Evolutionary conservation across 1,139 yeast species (phyloP), one percentile per base, ranked within the genome.

Genomic region (Sugiyamaella paludigena): DNA sequence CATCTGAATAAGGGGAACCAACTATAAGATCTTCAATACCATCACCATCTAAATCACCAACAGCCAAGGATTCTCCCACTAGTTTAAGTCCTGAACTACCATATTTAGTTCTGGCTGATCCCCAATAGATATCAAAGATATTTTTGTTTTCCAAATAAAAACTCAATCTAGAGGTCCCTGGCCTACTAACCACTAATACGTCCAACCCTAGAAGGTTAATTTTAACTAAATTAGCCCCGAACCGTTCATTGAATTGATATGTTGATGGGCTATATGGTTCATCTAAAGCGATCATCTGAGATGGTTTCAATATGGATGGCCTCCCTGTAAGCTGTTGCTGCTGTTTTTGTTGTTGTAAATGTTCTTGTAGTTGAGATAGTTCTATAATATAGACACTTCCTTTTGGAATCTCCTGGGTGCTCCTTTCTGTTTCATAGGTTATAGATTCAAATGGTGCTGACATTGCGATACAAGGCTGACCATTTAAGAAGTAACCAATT

Each of bases 391-490:
- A 58, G 10, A 59, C 61, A 34, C 59, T 50, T 7, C 62, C 60
- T 27, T 41, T 42, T 7, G 60, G 61, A 11, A 44, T 34, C 26
- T 42, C 39, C 15, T 53, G 47, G 7, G 38, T 26, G 32, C 27
- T 13, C 10, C 40, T 31, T 37, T 42, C 43, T 33, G 26, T 11
- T 39, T 45, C 40, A 36, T 40, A 30, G 2, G 29, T 29, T 13
- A 29, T 37, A n/a, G 49, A 45, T 49, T 78, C 82, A 50, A 62
- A 69, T 2, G 78, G 78, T 0, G 83, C 74, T 1, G 79, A 73
- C 4, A 79, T 67, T 0, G 81, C 83, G 7, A 78, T 42, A 16
- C 76, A 70, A 11, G 45, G 52, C 15, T 64, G 63, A 8, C 57
- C 58, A 4, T 68, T 64, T 10, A 70, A 54, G 51, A 73, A 75